These are phyloP conservation scores for Cornus controversa DNA, from an alignment of 148 eudicot species.

Conservation along the genomic window DNA sequence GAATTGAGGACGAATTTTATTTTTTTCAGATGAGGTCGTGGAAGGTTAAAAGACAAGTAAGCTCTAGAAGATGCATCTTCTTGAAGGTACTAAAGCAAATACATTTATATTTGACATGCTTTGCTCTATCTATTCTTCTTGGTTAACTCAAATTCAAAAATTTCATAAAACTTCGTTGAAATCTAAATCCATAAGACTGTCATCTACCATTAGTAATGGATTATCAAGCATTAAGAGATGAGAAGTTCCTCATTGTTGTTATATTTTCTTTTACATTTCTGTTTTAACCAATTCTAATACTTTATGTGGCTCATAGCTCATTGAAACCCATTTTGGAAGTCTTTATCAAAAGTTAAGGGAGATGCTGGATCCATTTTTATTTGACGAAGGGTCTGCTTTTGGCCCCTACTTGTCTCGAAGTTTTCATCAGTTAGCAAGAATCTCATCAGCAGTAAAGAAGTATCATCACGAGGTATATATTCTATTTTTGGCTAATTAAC, in stretches of 20 bases:
- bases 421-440: slow-evolving; percentile 27
- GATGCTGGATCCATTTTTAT: slow-evolving; percentile 24
- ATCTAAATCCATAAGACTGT: background rate
- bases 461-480: slow-evolving; percentile 74
- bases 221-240: background rate
- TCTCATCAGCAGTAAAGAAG: slow-evolving; percentile 45
- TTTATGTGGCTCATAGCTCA: slow-evolving; percentile 33
- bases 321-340: slow-evolving; percentile 31
- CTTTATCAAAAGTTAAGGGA: slow-evolving; percentile 18
- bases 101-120: background rate
- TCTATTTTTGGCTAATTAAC: background rate
- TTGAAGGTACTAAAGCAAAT: slow-evolving; percentile 47
- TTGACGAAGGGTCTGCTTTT: slow-evolving; percentile 23
- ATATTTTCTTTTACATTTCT: slow-evolving; percentile 3
- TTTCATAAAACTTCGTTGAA: background rate
- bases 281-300: slow-evolving; percentile 7
- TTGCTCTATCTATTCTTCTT: background rate
- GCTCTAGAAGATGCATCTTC: slow-evolving; percentile 50
- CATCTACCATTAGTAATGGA: background rate
- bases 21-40: slow-evolving; percentile 49
- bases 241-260: background rate
- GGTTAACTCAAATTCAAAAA: background rate
- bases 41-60: slow-evolving; percentile 39
- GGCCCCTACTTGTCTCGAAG: slow-evolving; percentile 40
- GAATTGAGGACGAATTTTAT: background rate